Conservation (phyloP, 2,329 filamentous ascomycete genomes). For the Aspergillus cejpii region DNA sequence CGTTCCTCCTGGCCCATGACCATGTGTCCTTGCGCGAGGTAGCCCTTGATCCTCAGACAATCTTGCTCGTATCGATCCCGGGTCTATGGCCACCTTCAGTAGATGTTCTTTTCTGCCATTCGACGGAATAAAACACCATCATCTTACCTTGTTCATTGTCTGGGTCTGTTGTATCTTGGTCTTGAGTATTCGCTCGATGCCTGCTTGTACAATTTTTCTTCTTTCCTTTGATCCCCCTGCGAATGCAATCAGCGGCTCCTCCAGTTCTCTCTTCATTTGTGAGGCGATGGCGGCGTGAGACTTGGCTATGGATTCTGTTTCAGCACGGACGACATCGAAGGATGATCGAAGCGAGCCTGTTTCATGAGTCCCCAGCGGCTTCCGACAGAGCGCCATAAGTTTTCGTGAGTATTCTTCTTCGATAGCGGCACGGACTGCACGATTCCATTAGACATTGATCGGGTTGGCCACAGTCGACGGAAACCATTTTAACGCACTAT, state of each 20-base stretch:
- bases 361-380: conserved; percentile 83
- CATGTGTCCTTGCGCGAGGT: conserved; percentile 97
- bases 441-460: conserved; percentile 9
- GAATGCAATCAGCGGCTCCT: conserved; percentile 88
- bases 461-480: background rate
- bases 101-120: conserved; percentile 1
- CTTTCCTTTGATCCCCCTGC: conserved; percentile 93
- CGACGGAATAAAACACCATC: background rate
- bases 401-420: conserved; percentile 96
- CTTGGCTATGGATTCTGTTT: conserved; percentile 90
- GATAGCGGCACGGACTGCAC: conserved; percentile 73
- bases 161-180: conserved; percentile 87
- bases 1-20: conserved; percentile 99
- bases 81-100: conserved; percentile 48
- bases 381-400: conserved; percentile 74
- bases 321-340: conserved; percentile 77
- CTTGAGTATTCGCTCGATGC: conserved; percentile 91
- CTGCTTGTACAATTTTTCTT: conserved; percentile 89
- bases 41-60: conserved; percentile 96
- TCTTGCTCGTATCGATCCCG: conserved; percentile 96
- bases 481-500: conserved; percentile 47
- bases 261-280: conserved; percentile 94
- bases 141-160: conserved; percentile 75
- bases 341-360: conserved; percentile 75
- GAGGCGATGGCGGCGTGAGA: conserved; percentile 81